A percentile compares a stretch with the other conserved stretches of the same genome.
These are phyloP conservation scores for Amphibolis antarctica DNA, from an alignment of 106 monocot species.

Conservation along the genomic window DNA sequence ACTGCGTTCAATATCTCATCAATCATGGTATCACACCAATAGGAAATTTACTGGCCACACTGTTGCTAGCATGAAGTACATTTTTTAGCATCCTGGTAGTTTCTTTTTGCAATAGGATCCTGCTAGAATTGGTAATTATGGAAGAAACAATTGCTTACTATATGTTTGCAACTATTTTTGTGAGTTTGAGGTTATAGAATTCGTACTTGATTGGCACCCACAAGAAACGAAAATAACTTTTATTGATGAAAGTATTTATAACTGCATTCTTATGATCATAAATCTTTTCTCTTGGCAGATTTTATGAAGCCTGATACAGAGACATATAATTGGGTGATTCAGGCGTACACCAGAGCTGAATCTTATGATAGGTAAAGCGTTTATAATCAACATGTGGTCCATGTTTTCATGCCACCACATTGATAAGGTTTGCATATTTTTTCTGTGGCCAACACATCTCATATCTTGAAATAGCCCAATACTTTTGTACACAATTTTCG, in stretches of 20 bases:
- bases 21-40: no score
- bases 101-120: not conserved
- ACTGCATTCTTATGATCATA: not conserved
- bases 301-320: constrained; percentile 94
- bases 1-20: no score
- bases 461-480: no score
- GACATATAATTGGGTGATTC: constrained; percentile 91
- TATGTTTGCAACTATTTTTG: not conserved
- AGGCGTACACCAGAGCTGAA: constrained; percentile 91
- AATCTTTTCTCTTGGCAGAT: constrained; percentile 30
- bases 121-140: not conserved
- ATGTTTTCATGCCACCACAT: not conserved
- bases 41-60: no score
- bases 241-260: not conserved
- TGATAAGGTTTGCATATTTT: no score
- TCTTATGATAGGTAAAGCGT: constrained; percentile 76
- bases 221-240: not conserved
- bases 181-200: not conserved
- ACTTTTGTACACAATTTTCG: no score
- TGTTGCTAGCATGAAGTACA: no score
- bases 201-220: not conserved
- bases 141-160: not conserved
- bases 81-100: not conserved
- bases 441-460: no score
- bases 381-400: not conserved